These are phyloP conservation scores for Fusarium heterosporum DNA, from an alignment of 2,329 filamentous ascomycete species.

Conservation along the genomic window DNA sequence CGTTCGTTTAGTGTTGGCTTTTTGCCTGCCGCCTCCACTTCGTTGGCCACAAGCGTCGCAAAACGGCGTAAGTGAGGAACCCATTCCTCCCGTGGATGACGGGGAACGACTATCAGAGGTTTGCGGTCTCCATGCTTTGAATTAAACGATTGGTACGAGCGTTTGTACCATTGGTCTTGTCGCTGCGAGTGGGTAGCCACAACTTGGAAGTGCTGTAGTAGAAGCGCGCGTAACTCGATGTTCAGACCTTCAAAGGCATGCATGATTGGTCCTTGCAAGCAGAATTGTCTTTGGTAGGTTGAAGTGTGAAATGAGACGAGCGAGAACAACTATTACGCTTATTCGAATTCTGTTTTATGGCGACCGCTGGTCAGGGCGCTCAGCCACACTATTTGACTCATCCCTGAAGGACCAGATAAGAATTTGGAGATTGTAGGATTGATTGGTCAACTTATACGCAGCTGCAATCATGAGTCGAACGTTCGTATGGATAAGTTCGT, in stretches of 20 bases:
- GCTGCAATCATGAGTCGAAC: not conserved
- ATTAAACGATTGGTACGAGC: constrained; percentile 1
- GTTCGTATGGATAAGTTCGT: too few relatives aligned
- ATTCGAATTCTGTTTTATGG: not conserved
- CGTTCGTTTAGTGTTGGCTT: fast-evolving
- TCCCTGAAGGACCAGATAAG: not conserved
- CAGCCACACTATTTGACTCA: constrained; percentile 18
- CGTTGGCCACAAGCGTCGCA: not conserved
- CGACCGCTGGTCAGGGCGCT: not conserved
- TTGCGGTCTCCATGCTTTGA: not conserved
- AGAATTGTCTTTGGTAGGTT: not conserved
- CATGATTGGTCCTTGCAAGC: fast-evolving
- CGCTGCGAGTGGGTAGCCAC: constrained; percentile 7
- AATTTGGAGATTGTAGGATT: too few relatives aligned
- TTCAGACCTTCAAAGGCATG: fast-evolving
- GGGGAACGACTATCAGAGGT: not conserved
- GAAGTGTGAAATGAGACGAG: not conserved
- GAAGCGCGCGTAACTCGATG: not conserved
- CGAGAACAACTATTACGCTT: not conserved
- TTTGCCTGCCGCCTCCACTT: fast-evolving
- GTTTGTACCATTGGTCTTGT: constrained; percentile 26
- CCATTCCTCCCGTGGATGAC: not conserved
- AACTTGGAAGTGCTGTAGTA: constrained; percentile 7
- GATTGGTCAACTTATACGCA: not conserved
- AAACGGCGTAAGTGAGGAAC: not conserved